Percentiles rank a stretch among this genome's conserved stretches.
Evolutionary conservation across 2,329 filamentous ascomycete genomes (phyloP).

Genomic region (Cladophialophora immunda): DNA sequence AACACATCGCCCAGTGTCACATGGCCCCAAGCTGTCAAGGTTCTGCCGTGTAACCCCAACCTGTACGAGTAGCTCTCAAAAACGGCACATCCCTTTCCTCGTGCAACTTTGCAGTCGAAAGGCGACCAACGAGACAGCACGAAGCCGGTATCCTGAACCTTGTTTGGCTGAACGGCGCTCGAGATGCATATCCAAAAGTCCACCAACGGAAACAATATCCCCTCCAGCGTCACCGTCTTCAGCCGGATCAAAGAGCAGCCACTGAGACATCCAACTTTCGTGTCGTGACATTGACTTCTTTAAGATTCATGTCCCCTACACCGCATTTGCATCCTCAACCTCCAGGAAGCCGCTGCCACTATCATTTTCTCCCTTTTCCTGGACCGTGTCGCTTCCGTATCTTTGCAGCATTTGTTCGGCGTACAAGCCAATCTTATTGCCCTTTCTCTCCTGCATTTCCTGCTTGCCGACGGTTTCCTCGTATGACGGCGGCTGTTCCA

Average conservation of each 20-base stretch:
- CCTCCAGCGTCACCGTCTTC: background rate
- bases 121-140: background rate
- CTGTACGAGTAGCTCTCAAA: background rate
- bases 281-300: background rate
- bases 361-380: constrained; percentile 15
- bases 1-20: background rate
- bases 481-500: constrained; percentile 43
- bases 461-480: constrained; percentile 45
- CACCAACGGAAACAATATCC: background rate
- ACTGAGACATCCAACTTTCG: background rate
- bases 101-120: background rate
- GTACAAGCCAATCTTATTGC: constrained; percentile 40
- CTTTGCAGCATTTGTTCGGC: constrained; percentile 40
- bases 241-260: background rate
- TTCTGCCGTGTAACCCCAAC: constrained; percentile 7
- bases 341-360: constrained; percentile 18
- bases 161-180: background rate
- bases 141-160: constrained; percentile 2
- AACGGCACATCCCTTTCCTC: constrained; percentile 1
- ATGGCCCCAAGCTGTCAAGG: background rate
- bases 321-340: constrained; percentile 26
- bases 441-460: constrained; percentile 52
- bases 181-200: background rate
- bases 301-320: background rate
- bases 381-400: constrained; percentile 28